Evolutionary conservation across 192 early-diverging fungal species (phyloP), one percentile per base, ranked within the genome.

Genomic region (Borealophlyctis nickersoniae): DNA sequence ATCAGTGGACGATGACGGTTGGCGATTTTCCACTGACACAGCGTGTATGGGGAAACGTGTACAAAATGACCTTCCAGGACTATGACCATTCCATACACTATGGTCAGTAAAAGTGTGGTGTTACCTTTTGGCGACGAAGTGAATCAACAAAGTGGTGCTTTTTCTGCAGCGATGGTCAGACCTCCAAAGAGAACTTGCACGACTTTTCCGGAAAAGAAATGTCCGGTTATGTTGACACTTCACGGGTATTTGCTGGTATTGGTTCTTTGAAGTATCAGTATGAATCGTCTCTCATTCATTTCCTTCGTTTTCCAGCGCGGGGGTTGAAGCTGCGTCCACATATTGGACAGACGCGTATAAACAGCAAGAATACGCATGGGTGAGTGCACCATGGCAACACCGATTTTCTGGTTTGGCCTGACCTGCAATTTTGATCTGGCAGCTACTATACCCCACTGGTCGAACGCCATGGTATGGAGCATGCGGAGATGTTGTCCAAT

Each of bases 401-500:
- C n/a, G n/a, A n/a, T n/a, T 56, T 31, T 65, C 31, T 45, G 23
- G 11, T 2, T 49, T 3, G 70, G 28, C 56, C 9, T 74, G 24
- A 24, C 48, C 14, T 22, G 3, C 27, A 5, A 33, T 49, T 57
- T 63, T n/a, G 30, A 35, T 19, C 33, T 36, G 52, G 11, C 58
- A 87, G 85, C 70, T 88, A 30, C 63, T 90, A 0, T 82, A 79
- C 39, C 88, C 89, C 19, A 88, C 87, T 2, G 89, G 89, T 23
- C 62, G 89, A 67, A 86, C 87, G 1, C 65, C 85, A 48, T 90
- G 88, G 86, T 87, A 76, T 60, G n/a, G n/a, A n/a, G n/a, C n/a
- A n/a, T n/a, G n/a, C n/a, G n/a, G n/a, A n/a, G n/a, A n/a, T n/a
- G n/a, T n/a, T n/a, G n/a, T n/a, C 56, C 24, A 33, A 1, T 1